Base-by-base conservation (phyloP, 2,329 filamentous ascomycete species). In the Phyllosticta citriasiana region DNA sequence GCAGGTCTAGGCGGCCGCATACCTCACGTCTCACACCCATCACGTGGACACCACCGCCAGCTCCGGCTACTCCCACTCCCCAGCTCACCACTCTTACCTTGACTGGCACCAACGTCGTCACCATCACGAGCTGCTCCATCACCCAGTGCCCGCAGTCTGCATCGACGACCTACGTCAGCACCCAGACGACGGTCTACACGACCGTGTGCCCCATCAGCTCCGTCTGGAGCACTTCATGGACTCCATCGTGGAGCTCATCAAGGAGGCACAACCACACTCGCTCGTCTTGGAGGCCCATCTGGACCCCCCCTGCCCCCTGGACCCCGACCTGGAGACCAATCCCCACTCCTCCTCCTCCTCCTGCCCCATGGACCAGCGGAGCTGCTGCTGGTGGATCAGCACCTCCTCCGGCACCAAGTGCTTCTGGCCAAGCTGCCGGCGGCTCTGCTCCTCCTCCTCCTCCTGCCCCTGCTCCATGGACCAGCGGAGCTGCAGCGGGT, bases 41-140 rank as follows among this genome's bases (percentile, higher is more conserved):
- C 27, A 47, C 16, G 14, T 47, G 40, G 40, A 47, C 40, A n/a
- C 40, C 40, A n/a, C 12, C n/a, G 16, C 40, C 27, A 30, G 27
- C 40, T 6, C 40, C 27, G 9, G 27, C 40, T 6, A 47, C 33
- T 30, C 52, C 22, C 4, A 9, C 27, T 4, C 22, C 52, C 8
- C 8, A n/a, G 8, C 12, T 58, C 10, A 62, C 60, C 3, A 62
- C 63, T 33, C 14, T 62, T 57, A 50, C 57, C 53, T 51, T 56
- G 53, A 52, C 63, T 30, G 51, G 65, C 27, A 50, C 53, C 26
- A 19, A 16, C 19, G 33, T 53, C 55, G 26, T 62, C 22, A 71
- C 69, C 55, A 65, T 69, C 63, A 69, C 64, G 40, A 63, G 54
- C 19, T 64, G 67, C 53, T 65, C 63, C 16, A 61, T 70, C 10